phyloP scores from a whole-genome alignment of 2,329 filamentous ascomycete genomes.

The Calonectria hawksworthii region DNA sequence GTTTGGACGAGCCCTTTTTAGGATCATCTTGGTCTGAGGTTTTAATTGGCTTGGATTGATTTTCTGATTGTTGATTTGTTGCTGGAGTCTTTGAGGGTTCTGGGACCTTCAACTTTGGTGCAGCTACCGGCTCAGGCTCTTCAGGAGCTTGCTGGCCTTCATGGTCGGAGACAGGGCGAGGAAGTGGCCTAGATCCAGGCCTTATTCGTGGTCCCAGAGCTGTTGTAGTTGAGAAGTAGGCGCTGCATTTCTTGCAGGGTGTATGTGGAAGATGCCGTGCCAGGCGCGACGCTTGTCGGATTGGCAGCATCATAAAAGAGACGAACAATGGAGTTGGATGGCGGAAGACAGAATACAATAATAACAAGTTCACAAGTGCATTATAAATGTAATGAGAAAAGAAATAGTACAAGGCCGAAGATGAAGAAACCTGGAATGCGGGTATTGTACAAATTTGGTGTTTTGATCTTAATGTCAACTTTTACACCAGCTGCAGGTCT shows the following conservation, averaged over 20 bases:
- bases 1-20: constrained; percentile 20
- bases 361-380: not conserved
- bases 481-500: not conserved
- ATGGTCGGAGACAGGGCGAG: not conserved
- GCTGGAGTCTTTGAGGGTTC: not conserved
- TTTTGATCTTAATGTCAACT: not conserved
- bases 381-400: not conserved
- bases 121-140: not conserved
- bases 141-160: not conserved
- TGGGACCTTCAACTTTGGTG: not conserved
- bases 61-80: not conserved
- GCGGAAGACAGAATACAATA: not conserved
- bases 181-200: not conserved
- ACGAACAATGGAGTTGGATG: not conserved
- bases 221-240: constrained; percentile 23
- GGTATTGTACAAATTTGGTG: not conserved
- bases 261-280: not conserved
- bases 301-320: constrained; percentile 13
- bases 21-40: too few relatives aligned
- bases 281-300: not conserved
- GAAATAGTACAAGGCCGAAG: not conserved
- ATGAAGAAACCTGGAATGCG: not conserved
- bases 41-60: not conserved
- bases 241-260: not conserved
- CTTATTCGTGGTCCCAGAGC: not conserved